phyloP scores from a whole-genome alignment of 257 asterid species.

The Craterostigma plantagineum region DNA sequence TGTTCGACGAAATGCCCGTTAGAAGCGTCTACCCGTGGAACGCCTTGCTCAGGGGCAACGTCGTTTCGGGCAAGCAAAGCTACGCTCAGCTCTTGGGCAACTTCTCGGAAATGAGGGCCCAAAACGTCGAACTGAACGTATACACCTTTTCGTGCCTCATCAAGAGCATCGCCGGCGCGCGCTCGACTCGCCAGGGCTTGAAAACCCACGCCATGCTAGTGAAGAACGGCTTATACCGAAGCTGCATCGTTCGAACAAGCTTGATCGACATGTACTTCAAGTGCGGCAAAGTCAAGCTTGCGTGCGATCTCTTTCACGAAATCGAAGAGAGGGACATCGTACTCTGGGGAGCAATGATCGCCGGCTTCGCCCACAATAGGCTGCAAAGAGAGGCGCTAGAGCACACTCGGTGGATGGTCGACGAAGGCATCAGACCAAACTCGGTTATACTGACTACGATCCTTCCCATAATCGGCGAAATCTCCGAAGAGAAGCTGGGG shows the following conservation, averaged over 20 bases:
- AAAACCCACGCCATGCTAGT: conserved; percentile 61
- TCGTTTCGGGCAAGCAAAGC: conserved; percentile 43
- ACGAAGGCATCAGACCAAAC: conserved; percentile 39
- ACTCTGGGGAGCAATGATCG: conserved; percentile 79
- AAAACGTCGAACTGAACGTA: conserved; percentile 64
- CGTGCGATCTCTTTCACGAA: conserved; percentile 43
- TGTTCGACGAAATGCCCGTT: conserved; percentile 49
- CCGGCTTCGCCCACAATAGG: conserved; percentile 77
- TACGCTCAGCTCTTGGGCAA: conserved; percentile 32
- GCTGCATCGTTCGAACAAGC: conserved; percentile 42
- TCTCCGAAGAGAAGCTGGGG: conserved; percentile 38
- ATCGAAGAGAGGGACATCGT: conserved; percentile 64
- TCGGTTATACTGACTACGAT: conserved; percentile 62
- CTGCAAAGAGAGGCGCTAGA: conserved; percentile 61
- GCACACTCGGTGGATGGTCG: conserved; percentile 45
- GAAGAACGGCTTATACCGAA: conserved; percentile 52
- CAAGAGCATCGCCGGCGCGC: conserved; percentile 76
- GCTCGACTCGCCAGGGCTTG: conserved; percentile 55
- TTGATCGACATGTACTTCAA: conserved; percentile 89
- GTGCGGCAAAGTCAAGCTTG: conserved; percentile 73
- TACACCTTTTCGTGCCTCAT: conserved; percentile 80
- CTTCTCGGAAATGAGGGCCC: conserved; percentile 47
- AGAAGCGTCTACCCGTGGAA: conserved; percentile 80
- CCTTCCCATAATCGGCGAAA: conserved; percentile 58
- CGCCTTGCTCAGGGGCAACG: conserved; percentile 83